These are phyloP conservation scores for Neurospora sp. DNA, from an alignment of 495 filamentous ascomycete species.

Conservation along the genomic window DNA sequence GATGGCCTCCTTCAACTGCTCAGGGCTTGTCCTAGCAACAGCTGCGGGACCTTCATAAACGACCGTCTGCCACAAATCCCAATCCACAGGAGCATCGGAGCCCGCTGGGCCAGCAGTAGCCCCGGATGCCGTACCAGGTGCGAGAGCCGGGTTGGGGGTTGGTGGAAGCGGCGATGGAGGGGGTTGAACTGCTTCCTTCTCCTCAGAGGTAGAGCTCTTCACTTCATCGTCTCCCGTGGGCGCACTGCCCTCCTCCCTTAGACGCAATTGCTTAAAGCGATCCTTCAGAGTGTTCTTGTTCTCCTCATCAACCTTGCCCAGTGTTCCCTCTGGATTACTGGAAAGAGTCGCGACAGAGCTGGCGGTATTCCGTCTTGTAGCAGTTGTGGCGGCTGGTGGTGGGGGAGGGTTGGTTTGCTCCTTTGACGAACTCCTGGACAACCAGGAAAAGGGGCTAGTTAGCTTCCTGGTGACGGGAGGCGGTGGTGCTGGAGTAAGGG, in stretches of 20 bases:
- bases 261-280: slow-evolving; percentile 72
- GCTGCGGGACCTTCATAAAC: slow-evolving; percentile 88
- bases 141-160: slow-evolving; percentile 46
- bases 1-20: slow-evolving; percentile 83
- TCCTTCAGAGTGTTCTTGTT: slow-evolving; percentile 64
- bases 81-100: slow-evolving; percentile 68
- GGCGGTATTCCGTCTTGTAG: slow-evolving; percentile 52
- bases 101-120: slow-evolving; percentile 57
- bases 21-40: slow-evolving; percentile 70
- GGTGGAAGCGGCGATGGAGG: slow-evolving; percentile 40
- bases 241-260: slow-evolving; percentile 64
- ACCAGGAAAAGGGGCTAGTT: slow-evolving; percentile 74
- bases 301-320: slow-evolving; percentile 59
- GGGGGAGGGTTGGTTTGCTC: slow-evolving; percentile 51
- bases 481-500: slow-evolving; percentile 29
- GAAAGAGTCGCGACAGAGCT: slow-evolving; percentile 63
- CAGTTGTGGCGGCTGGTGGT: slow-evolving; percentile 21
- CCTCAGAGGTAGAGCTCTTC: slow-evolving; percentile 41
- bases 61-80: slow-evolving; percentile 95
- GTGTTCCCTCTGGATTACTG: slow-evolving; percentile 64
- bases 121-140: slow-evolving; percentile 76
- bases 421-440: slow-evolving; percentile 61
- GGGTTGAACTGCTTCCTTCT: slow-evolving; percentile 35
- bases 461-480: slow-evolving; percentile 49
- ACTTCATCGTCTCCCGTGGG: slow-evolving; percentile 39